phyloP scores from a whole-genome alignment of 2,329 filamentous ascomycete species.

The Rhexocercosporidium sp. region DNA sequence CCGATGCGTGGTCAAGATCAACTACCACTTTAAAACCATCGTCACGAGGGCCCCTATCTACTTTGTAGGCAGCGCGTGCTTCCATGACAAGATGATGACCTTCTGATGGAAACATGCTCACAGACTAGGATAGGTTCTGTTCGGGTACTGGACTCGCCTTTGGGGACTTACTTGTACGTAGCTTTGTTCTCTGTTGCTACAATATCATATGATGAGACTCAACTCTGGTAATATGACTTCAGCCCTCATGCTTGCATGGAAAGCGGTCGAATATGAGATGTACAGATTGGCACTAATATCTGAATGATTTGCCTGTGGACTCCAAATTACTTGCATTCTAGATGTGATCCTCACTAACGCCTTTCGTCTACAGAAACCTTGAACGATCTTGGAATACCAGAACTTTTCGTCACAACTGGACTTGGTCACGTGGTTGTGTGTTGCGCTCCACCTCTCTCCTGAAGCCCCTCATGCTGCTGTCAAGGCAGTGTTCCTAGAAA shows the following conservation, averaged over 20 bases:
- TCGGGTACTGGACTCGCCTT: not conserved
- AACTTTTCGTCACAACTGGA: not conserved
- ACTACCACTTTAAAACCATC: conserved; percentile 80
- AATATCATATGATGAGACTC: conserved; percentile 39
- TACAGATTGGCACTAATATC: conserved; percentile 36
- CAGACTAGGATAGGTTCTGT: not conserved
- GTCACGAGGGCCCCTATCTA: conserved; percentile 67
- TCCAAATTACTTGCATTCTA: not conserved
- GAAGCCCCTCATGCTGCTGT: not conserved
- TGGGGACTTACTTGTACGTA: not conserved
- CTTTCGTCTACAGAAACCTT: not conserved
- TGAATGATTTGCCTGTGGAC: conserved; percentile 11
- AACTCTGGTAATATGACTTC: conserved; percentile 58
- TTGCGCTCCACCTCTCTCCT: not conserved
- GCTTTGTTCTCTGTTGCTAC: conserved; percentile 5
- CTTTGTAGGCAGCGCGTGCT: conserved; percentile 47
- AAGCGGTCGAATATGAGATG: conserved; percentile 52
- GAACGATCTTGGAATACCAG: not conserved
- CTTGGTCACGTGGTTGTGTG: not conserved
- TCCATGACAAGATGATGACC: conserved; percentile 73
- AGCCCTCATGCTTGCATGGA: conserved; percentile 51
- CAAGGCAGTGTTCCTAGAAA: not conserved
- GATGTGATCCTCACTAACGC: not conserved
- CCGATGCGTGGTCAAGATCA: conserved; percentile 74
- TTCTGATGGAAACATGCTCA: conserved; percentile 62